A percentile compares a stretch with the other conserved stretches of the same genome.
phyloP scores from a whole-genome alignment of 345 rosid species.

The Noccaea caerulescens region DNA sequence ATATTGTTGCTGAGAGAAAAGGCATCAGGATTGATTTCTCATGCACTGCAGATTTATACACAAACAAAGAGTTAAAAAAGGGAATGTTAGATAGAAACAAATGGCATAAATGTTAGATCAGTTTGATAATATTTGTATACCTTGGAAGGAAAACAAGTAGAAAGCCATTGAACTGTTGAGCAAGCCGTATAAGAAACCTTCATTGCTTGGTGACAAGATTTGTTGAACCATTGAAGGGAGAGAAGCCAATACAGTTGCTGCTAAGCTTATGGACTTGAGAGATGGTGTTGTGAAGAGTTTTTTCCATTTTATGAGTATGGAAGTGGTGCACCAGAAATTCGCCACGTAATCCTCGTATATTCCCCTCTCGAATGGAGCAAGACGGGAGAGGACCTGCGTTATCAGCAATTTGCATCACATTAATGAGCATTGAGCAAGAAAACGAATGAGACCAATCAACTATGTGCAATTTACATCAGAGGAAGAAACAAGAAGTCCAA shows the following conservation, averaged over 20 bases:
- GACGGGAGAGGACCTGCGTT: conserved; percentile 77
- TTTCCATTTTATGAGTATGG: conserved; percentile 87
- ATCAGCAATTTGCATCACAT: conserved; percentile 28
- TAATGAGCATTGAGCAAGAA: background rate
- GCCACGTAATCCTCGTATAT: conserved; percentile 97
- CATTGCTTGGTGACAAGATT: conserved; percentile 69
- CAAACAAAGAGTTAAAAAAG: background rate
- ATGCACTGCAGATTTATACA: conserved; percentile 69
- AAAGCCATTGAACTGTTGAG: conserved; percentile 84
- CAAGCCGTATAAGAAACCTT: conserved; percentile 80
- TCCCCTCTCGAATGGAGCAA: conserved; percentile 97
- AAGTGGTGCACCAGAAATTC: conserved; percentile 92
- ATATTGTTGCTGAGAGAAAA: conserved; percentile 75
- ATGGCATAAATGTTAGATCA: background rate
- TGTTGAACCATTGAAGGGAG: conserved; percentile 94
- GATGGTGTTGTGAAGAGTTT: conserved; percentile 61
- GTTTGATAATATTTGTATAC: conserved; percentile 39
- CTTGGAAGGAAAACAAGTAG: conserved; percentile 92
- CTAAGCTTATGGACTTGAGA: conserved; percentile 63
- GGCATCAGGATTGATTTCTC: conserved; percentile 97
- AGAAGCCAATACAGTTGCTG: conserved; percentile 64
- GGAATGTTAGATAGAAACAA: conserved; percentile 1
- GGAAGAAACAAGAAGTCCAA: conserved; percentile 11
- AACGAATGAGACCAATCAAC: background rate
- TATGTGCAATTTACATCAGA: conserved; percentile 16